Evolutionary conservation across 441 rosid species (phyloP).

Genomic region (Omphalea diandra): DNA sequence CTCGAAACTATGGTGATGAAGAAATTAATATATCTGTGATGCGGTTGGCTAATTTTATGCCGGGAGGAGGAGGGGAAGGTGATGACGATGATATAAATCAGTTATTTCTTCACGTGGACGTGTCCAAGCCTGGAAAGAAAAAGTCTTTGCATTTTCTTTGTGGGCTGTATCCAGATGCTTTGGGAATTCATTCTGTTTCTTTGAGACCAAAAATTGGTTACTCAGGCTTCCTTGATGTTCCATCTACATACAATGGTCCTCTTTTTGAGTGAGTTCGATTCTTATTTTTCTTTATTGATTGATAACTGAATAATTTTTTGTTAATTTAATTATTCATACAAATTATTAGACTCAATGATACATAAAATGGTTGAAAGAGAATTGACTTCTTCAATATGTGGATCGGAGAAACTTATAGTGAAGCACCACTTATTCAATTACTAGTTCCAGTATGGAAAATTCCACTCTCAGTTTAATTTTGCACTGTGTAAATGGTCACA

Average conservation of each 20-base stretch:
- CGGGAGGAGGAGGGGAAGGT: slow-evolving; percentile 41
- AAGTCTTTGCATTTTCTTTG: slow-evolving; percentile 70
- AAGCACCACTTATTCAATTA: background rate
- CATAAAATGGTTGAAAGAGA: background rate
- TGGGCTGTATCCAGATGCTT: slow-evolving; percentile 83
- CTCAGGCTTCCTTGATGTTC: slow-evolving; percentile 34
- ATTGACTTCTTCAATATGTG: background rate
- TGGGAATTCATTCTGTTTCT: slow-evolving; percentile 79
- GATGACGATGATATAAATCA: slow-evolving; percentile 68
- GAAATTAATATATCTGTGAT: slow-evolving; percentile 64
- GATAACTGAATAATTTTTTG: background rate
- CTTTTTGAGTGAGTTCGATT: slow-evolving; percentile 53
- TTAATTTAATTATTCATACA: background rate
- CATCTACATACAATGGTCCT: slow-evolving; percentile 65
- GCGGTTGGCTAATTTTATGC: slow-evolving; percentile 49
- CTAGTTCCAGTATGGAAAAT: background rate
- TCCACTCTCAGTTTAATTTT: background rate
- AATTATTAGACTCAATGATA: background rate
- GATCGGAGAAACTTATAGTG: background rate
- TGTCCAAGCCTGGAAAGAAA: slow-evolving; percentile 60
- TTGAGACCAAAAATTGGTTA: slow-evolving; percentile 59
- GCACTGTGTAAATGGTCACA: background rate
- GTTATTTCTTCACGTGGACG: slow-evolving; percentile 75
- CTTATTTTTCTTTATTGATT: background rate
- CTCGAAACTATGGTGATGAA: slow-evolving; percentile 57